phyloP scores from a whole-genome alignment of 1,284 basidiomycete species.

The Tremellales sp. region DNA sequence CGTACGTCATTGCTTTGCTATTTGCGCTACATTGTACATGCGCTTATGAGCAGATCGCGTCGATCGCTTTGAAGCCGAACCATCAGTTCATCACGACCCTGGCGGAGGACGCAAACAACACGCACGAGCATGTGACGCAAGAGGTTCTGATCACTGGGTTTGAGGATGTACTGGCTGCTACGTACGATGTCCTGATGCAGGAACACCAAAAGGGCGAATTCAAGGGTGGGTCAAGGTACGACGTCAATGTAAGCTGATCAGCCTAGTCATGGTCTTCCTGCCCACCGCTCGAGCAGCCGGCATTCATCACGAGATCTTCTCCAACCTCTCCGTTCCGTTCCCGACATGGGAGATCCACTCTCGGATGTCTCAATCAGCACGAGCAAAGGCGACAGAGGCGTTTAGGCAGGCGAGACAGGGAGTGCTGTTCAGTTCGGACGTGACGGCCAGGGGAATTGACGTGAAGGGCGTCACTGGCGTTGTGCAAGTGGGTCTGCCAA shows the following conservation, averaged over 20 bases:
- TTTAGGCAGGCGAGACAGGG: conserved; percentile 56
- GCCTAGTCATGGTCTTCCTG: conserved; percentile 58
- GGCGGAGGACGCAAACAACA: conserved; percentile 59
- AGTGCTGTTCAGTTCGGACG: conserved; percentile 51
- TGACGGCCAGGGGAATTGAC: conserved; percentile 55
- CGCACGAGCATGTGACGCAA: conserved; percentile 65
- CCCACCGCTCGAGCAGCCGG: conserved; percentile 65
- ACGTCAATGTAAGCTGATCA: no score
- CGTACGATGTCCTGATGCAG: conserved; percentile 43
- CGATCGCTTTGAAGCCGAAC: conserved; percentile 52
- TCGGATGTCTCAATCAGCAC: conserved; percentile 41
- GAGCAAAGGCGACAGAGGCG: conserved; percentile 54
- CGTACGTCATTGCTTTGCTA: conserved; percentile 16
- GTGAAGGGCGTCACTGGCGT: conserved; percentile 51
- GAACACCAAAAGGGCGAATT: conserved; percentile 36
- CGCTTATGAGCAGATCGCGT: conserved; percentile 47
- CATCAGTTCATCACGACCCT: conserved; percentile 64
- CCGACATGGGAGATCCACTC: conserved; percentile 45
- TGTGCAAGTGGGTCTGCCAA: conserved; percentile 56
- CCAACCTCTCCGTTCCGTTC: conserved; percentile 18
- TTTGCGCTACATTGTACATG: background rate
- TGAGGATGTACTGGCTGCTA: conserved; percentile 52
- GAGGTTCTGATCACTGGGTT: conserved; percentile 52
- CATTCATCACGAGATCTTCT: conserved; percentile 56
- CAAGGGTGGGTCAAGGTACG: conserved; percentile 42